Base-by-base conservation (phyloP, 495 filamentous ascomycete genomes). In the Eremomyces bilateralis region DNA sequence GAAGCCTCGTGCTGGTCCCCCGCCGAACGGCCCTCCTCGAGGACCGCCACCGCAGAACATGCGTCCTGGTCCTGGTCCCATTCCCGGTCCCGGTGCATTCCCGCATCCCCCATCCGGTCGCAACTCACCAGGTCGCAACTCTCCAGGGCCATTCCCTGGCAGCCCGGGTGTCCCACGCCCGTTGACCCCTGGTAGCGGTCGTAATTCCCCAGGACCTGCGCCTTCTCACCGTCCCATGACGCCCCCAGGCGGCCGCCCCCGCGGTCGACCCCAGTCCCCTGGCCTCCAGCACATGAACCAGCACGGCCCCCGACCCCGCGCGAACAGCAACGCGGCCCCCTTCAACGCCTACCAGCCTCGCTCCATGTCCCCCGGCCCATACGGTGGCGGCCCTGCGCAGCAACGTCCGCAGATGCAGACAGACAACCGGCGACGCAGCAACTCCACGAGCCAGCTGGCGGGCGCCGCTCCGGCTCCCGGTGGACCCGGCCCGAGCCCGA, bases 1-100 rank as follows among this genome's bases (percentile, higher is more conserved):
- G 44, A 92, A 94, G 61, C 82, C 88, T 36, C 78, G 83, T 64
- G 33, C 67, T 61, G 43, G 48, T 19, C 82, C 88, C 35, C 76
- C 81, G 65, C 33, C 67, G 61, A 43, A 49, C 19, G 52, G 62
- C 33, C 45, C 56, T 54, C 56, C 40, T 47, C 51, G 33, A 49
- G 56, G 38, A 49, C 56, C 22, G 42, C 53, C 15, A 35, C 55
- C 31, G 52, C 55, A 53, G 3, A 51, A 43, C 24, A 51, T 55
- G 15, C 49, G 47, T 10, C 51, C 56, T 4, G 51, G 42, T 51
- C 58, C 58, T 15, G 62, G 61, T 37, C 62, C 65, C 35, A 57
- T 57, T 20, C 56, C 51, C 34, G 64, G 62, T 39, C 58, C 8
- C 20, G 16, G 5, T 53, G 3, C 15, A 34, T 4, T 36, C 36